Percentiles rank a stretch among this genome's conserved stretches.
Conservation (phyloP, 2,329 filamentous ascomycete species). For the Dactylellina drechsleri region DNA sequence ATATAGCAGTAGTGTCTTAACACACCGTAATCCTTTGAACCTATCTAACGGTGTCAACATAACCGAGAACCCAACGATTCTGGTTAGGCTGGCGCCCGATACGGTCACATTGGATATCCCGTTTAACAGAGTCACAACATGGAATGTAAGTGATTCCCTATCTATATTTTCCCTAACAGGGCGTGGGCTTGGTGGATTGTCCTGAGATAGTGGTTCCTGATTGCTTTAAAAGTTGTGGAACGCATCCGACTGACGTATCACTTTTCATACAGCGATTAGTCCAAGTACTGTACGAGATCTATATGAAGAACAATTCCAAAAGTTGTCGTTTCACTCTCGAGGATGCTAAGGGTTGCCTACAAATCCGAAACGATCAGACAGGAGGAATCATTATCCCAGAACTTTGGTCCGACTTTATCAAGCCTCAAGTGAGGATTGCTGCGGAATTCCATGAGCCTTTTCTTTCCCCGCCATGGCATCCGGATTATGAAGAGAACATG, state of each 20-base stretch:
- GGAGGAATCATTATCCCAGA: constrained; percentile 43
- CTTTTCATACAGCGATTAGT: constrained; percentile 37
- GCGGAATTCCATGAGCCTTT: constrained; percentile 40
- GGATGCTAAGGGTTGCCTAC: constrained; percentile 33
- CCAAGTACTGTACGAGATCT: constrained; percentile 50
- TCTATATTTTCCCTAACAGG: neutral
- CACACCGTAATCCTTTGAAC: constrained; percentile 31
- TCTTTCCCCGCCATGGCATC: constrained; percentile 26
- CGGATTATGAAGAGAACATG: constrained; percentile 5
- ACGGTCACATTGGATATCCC: constrained; percentile 48
- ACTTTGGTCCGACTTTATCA: constrained; percentile 49
- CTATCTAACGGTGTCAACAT: constrained; percentile 21
- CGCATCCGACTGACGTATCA: constrained; percentile 39
- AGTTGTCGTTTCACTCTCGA: constrained; percentile 26
- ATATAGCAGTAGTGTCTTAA: constrained; percentile 34
- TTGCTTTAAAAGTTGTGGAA: constrained; percentile 45
- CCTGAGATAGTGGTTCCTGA: neutral
- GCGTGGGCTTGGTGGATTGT: neutral
- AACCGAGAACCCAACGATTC: constrained; percentile 47
- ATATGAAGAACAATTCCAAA: constrained; percentile 36
- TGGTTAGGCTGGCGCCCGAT: constrained; percentile 45
- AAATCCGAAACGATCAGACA: constrained; percentile 42
- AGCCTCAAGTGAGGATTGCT: constrained; percentile 42
- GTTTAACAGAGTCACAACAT: constrained; percentile 53
- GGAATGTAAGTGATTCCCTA: constrained; percentile 31